phyloP scores from a whole-genome alignment of 371 early-diverging fungal species.

The Umbelopsis sp. region DNA sequence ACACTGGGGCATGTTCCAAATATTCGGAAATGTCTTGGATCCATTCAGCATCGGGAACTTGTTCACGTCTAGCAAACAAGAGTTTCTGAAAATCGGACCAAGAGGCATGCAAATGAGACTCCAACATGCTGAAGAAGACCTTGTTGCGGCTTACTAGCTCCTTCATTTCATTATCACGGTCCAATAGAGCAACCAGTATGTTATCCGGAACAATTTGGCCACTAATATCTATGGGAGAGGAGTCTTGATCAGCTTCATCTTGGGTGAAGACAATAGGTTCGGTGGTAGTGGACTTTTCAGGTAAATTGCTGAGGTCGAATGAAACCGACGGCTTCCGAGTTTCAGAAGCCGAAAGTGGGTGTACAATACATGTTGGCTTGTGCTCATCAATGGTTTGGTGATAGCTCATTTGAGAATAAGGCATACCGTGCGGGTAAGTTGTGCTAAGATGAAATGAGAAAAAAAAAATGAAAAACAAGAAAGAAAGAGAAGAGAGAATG shows the following conservation, averaged over 20 bases:
- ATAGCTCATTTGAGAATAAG: constrained; percentile 17
- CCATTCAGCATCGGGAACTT: constrained; percentile 44
- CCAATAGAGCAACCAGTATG: constrained; percentile 47
- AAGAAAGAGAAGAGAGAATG: neutral
- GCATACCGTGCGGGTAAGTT: constrained; percentile 7
- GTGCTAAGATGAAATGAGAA: neutral
- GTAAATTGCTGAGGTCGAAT: constrained; percentile 39
- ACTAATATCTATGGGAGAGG: constrained; percentile 39
- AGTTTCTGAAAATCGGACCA: constrained; percentile 46
- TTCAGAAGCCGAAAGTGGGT: constrained; percentile 17
- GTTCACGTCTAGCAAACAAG: constrained; percentile 32
- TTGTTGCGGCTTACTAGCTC: constrained; percentile 43
- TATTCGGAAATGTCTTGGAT: constrained; percentile 35
- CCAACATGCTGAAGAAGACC: constrained; percentile 33
- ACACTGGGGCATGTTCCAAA: constrained; percentile 27
- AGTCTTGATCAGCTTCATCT: constrained; percentile 29
- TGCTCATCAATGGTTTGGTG: constrained; percentile 1
- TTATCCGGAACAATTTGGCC: constrained; percentile 46
- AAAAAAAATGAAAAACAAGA: neutral
- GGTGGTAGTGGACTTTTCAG: constrained; percentile 16
- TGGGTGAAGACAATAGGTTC: constrained; percentile 21
- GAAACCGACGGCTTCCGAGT: constrained; percentile 41
- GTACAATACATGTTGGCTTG: constrained; percentile 1
- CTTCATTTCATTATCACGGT: constrained; percentile 49
- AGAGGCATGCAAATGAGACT: constrained; percentile 28